phyloP scores from a whole-genome alignment of 2,329 filamentous ascomycete genomes.

The Proliferodiscus dingleyae region DNA sequence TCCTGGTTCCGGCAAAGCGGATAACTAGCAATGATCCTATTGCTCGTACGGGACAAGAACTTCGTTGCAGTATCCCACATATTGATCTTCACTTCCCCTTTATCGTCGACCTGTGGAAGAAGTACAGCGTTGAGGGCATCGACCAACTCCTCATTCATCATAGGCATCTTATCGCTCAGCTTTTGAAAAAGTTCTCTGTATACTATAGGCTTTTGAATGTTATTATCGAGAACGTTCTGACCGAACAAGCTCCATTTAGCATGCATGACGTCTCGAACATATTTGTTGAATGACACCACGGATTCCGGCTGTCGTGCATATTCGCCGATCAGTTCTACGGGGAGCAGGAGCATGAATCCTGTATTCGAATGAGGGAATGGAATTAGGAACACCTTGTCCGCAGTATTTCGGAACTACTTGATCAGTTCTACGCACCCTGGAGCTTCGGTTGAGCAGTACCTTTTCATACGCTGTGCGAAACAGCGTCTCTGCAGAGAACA shows the following conservation, averaged over 20 bases:
- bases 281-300: background rate
- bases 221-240: background rate
- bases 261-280: background rate
- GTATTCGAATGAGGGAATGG: conserved; percentile 1
- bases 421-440: background rate
- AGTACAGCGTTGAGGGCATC: background rate
- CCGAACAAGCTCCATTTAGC: conserved; percentile 1
- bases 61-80: conserved; percentile 15
- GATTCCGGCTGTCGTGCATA: background rate
- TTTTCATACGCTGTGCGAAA: background rate
- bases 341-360: background rate
- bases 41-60: conserved; percentile 7
- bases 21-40: conserved; percentile 14
- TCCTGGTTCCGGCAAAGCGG: conserved; percentile 17
- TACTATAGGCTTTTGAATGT: background rate
- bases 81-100: background rate
- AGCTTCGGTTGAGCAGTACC: background rate
- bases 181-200: background rate
- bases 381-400: background rate
- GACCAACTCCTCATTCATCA: conserved; percentile 1
- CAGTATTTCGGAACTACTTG: background rate
- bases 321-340: background rate
- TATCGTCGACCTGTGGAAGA: background rate
- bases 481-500: background rate
- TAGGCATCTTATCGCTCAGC: background rate